Evolutionary conservation across 192 early-diverging fungal species (phyloP), one percentile per base, ranked within the genome.

Genomic region (Tieghemiomyces parasiticus): DNA sequence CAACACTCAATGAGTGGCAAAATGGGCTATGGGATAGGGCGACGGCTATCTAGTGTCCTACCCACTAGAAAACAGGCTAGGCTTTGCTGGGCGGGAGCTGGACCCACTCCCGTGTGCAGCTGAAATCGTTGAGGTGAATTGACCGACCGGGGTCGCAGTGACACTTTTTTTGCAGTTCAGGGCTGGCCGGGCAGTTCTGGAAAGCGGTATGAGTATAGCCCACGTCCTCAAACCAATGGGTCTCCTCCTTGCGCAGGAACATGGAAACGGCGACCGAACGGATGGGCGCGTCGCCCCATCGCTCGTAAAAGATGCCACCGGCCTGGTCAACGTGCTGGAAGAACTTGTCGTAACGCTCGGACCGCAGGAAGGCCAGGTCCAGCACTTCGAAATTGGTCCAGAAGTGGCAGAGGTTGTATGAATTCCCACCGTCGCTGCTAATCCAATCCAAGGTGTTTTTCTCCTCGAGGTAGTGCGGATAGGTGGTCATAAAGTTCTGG

Each of bases 381-480:
- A 74, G 85, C 65, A 90, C 89, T 65, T 91, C 87, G 72, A 91
- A 89, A 58, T 91, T 91, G 35, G 78, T 78, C 86, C 86, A 88
- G 59, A 81, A 84, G 60, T 87, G 82, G 64, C 81, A 88, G 25
- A 71, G 38, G 42, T 78, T 82, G 65, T 83, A 78, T 42, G 38
- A 68, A 63, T 60, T 60, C 26, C 50, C 63, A 60, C 63, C 67
- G 2, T 70, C 68, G 54, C 65, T 66, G 53, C 65, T 62, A 0
- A 63, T 70, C 69, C 83, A 82, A 4, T 69, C 55, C 22, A 78
- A 63, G 16, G 61, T 69, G 74, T 69, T 85, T 52, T 78, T 71
- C 1, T 70, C 62, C 33, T 75, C 73, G 44, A 79, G 44, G 3
- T 72, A 61, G 3, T 82, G 60, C 3, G 74, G 74, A 47, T 88